phyloP scores from a whole-genome alignment of 1,139 yeast genomes.

The Zygosaccharomyces sapae region DNA sequence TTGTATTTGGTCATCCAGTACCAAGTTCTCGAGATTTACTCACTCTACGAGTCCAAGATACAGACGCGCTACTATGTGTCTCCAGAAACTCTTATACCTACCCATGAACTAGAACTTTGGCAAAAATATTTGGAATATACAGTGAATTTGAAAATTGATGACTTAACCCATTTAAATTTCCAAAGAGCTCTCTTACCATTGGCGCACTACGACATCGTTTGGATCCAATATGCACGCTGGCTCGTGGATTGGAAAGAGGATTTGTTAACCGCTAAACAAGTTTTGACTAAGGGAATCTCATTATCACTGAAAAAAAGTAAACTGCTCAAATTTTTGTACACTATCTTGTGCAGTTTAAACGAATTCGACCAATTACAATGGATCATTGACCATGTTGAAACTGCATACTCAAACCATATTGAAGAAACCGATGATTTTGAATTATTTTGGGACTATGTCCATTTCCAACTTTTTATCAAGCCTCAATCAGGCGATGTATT shows the following conservation, averaged over 20 bases:
- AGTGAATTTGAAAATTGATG: slow-evolving; percentile 20
- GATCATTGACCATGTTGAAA: slow-evolving; percentile 16
- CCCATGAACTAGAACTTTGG: slow-evolving; percentile 30
- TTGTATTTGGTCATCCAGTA: slow-evolving; percentile 32
- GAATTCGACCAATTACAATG: slow-evolving; percentile 20
- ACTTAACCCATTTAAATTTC: slow-evolving; percentile 27
- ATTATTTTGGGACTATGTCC: slow-evolving; percentile 32
- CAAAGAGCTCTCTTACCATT: slow-evolving; percentile 33
- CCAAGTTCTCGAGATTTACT: slow-evolving; percentile 31
- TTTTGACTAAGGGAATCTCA: slow-evolving; percentile 23
- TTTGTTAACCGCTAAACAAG: slow-evolving; percentile 24
- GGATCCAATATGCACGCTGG: slow-evolving; percentile 35
- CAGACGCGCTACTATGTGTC: slow-evolving; percentile 28
- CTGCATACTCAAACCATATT: slow-evolving; percentile 18
- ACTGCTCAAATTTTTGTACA: slow-evolving; percentile 24
- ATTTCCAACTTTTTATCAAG: slow-evolving; percentile 20
- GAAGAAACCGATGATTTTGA: slow-evolving; percentile 27
- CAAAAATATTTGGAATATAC: slow-evolving; percentile 29
- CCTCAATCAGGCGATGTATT: slow-evolving; percentile 17
- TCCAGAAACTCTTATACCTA: slow-evolving; percentile 26
- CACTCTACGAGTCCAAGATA: slow-evolving; percentile 32
- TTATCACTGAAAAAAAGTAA: slow-evolving; percentile 24
- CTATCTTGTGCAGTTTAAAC: slow-evolving; percentile 21
- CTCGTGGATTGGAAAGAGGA: slow-evolving; percentile 26
- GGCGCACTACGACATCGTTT: slow-evolving; percentile 32